These are phyloP conservation scores for Metschnikowia santaceciliae DNA, from an alignment of 805 yeast species.

Conservation along the genomic window DNA sequence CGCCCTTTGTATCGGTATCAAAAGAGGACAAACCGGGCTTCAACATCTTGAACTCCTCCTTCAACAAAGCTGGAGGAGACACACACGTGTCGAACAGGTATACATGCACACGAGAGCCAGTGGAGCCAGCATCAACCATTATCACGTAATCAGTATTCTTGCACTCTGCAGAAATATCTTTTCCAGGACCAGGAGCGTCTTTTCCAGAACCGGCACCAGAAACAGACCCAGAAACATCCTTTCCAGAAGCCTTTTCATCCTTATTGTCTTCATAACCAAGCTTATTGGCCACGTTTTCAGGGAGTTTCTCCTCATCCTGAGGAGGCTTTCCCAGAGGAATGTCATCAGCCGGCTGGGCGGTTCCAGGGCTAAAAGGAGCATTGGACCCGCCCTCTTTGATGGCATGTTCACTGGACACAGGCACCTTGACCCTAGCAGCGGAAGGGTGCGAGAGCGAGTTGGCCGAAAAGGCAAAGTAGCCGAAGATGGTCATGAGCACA, in stretches of 20 bases:
- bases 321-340: conserved; percentile 2
- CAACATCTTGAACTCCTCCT: conserved; percentile 82
- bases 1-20: conserved; percentile 74
- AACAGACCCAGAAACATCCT: neutral
- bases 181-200: neutral
- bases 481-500: conserved; percentile 46
- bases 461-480: conserved; percentile 47
- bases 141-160: conserved; percentile 65
- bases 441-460: conserved; percentile 29
- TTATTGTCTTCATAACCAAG: neutral
- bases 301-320: neutral
- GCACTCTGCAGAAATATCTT: conserved; percentile 16
- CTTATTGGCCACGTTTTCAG: conserved; percentile 1
- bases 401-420: conserved; percentile 11
- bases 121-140: conserved; percentile 97
- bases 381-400: conserved; percentile 9
- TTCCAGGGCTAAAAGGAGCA: neutral
- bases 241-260: neutral
- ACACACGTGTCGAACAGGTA: conserved; percentile 86
- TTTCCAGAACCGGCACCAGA: neutral
- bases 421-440: conserved; percentile 24
- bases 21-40: conserved; percentile 90
- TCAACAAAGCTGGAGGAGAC: conserved; percentile 74
- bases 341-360: neutral
- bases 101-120: conserved; percentile 94